Evolutionary conservation across 306 rosid genomes (phyloP), one percentile per base, ranked within the genome.

Genomic region (Cicer judaicum): DNA sequence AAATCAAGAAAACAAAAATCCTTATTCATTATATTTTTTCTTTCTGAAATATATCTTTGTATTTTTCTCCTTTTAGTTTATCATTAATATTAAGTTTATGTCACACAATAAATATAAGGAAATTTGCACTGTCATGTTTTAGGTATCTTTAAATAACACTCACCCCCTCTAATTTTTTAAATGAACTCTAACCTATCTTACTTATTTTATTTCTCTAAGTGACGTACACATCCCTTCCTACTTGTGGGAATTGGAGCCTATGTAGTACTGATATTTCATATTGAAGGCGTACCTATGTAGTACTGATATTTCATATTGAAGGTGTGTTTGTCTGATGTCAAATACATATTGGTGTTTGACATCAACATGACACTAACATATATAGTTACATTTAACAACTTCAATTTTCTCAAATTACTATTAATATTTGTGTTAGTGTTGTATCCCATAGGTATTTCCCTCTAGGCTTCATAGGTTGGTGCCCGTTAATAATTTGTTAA

Each of bases 1-100:
- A 83, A 34, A 50, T 68, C 60, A 59, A 62, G 53, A 19, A 63
- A 59, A 43, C 48, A 19, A 15, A 44, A 21, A 42, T 18, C 57
- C 29, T 47, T 16, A 62, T 16, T 42, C 29, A 34, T 44, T 19
- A 16, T 10, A 6, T 40, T 55, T 61, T 61, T 54, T 43, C 13
- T 44, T 62, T 49, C 52, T 62, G n/a, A 6, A 8, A 62, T 50
- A 13, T 7, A 34, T 52, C 53, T 10, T 24, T 64, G 36, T 7
- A 11, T 12, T 46, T 57, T 38, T 5, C 7, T 36, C 36, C 19
- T n/a, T n/a, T 48, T 43, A n/a, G 9, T 21, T 21, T 2, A 43
- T 41, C 55, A 42, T 44, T 56, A 34, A 55, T 39, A 42, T 56
- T 56, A 34, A 55, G 14, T 61, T 13, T 57, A 39, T 67, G 54